Evolutionary conservation across 2,329 filamentous ascomycete species (phyloP).

Genomic region (Arthroderma sp.): DNA sequence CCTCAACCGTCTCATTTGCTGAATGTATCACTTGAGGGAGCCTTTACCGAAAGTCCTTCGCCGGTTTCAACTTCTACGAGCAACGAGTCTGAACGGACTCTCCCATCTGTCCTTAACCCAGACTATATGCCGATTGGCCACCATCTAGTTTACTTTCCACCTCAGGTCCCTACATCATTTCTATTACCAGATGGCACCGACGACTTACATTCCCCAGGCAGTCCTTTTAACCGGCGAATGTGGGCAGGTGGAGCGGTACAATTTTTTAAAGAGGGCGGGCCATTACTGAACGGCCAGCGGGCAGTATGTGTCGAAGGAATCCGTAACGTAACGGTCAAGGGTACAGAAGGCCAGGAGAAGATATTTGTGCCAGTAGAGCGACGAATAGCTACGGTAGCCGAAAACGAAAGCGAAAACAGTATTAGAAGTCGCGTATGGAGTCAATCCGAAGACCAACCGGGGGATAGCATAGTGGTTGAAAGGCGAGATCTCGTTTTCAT

Average conservation of each 20-base stretch:
- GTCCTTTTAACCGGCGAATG: slow-evolving; percentile 60
- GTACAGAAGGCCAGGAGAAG: slow-evolving; percentile 40
- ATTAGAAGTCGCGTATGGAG: slow-evolving; percentile 33
- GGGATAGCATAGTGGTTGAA: slow-evolving; percentile 40
- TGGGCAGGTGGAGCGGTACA: slow-evolving; percentile 72
- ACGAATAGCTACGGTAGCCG: slow-evolving; percentile 30
- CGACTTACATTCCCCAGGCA: slow-evolving; percentile 59
- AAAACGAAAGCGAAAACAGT: slow-evolving; percentile 21
- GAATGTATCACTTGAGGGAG: slow-evolving; percentile 45
- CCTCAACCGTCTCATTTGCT: slow-evolving; percentile 55
- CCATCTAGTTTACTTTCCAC: slow-evolving; percentile 80
- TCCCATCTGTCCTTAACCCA: slow-evolving; percentile 22
- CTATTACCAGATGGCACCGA: slow-evolving; percentile 80
- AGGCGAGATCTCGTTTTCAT: slow-evolving; percentile 52
- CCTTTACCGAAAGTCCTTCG: slow-evolving; percentile 29
- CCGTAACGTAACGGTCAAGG: slow-evolving; percentile 37
- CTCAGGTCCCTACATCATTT: slow-evolving; percentile 45
- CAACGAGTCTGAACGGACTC: slow-evolving; percentile 11
- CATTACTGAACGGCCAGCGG: slow-evolving; percentile 22
- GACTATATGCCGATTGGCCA: slow-evolving; percentile 41
- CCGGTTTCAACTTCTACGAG: slow-evolving; percentile 13
- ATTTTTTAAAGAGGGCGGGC: slow-evolving; percentile 30
- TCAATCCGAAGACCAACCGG: slow-evolving; percentile 29
- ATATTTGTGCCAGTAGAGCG: slow-evolving; percentile 50
- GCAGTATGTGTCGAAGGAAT: slow-evolving; percentile 36